Percentiles rank a stretch among this genome's conserved stretches.
Conservation (phyloP, 2,329 filamentous ascomycete genomes). For the Trichoderma sp. region DNA sequence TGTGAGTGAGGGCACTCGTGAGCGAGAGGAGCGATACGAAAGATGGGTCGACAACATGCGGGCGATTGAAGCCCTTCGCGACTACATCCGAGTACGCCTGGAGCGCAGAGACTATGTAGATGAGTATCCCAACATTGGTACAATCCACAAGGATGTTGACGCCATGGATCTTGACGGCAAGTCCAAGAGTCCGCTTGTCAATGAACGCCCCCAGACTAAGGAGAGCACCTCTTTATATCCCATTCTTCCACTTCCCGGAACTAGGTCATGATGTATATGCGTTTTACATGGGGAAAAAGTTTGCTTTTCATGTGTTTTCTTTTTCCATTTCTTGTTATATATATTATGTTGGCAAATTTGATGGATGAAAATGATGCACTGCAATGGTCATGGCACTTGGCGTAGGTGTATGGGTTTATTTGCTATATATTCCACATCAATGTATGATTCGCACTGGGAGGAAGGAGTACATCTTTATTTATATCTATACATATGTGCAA, state of each 20-base stretch:
- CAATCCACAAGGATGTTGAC: conserved; percentile 35
- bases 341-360: background rate
- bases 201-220: conserved; percentile 33
- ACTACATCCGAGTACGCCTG: conserved; percentile 61
- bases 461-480: background rate
- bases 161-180: conserved; percentile 47
- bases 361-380: conserved; percentile 13
- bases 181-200: conserved; percentile 36
- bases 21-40: conserved; percentile 66
- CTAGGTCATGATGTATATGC: conserved; percentile 5
- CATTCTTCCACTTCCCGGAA: conserved; percentile 46
- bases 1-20: conserved; percentile 53
- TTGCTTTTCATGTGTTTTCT: background rate
- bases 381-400: conserved; percentile 13
- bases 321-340: background rate
- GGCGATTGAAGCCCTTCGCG: conserved; percentile 63
- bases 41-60: conserved; percentile 69
- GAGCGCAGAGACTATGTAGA: conserved; percentile 58
- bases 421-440: conserved; percentile 1
- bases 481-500: background rate
- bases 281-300: background rate
- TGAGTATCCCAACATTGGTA: conserved; percentile 32
- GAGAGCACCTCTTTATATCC: conserved; percentile 47
- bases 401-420: conserved; percentile 15
- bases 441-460: conserved; percentile 11